Percentiles rank a stretch among this genome's conserved stretches.
Conservation (phyloP, 208 protist species). For the Trypanosoma grayi region DNA sequence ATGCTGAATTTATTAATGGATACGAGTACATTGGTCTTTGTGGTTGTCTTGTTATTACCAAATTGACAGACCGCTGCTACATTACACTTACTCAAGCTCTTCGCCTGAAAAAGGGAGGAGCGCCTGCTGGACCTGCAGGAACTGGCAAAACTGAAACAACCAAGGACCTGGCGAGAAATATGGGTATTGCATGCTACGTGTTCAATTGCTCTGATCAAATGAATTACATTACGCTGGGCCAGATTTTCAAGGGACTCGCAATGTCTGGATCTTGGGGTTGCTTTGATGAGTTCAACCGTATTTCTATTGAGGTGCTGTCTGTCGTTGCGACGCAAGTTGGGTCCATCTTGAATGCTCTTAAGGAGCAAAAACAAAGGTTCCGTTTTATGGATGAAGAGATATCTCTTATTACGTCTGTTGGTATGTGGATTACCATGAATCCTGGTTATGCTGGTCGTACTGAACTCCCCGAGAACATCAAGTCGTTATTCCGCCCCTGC, state of each 20-base stretch:
- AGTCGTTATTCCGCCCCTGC: conserved; percentile 96
- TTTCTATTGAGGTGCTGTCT: conserved; percentile 97
- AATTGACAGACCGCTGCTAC: conserved; percentile 98
- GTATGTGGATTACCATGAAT: conserved; percentile 98
- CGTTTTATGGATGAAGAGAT: conserved; percentile 96
- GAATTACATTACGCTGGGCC: conserved; percentile 97
- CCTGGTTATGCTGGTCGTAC: conserved; percentile 96
- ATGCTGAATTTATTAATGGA: conserved; percentile 96
- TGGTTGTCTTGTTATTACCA: conserved; percentile 98
- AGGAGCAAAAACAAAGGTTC: conserved; percentile 94
- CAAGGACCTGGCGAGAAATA: conserved; percentile 94
- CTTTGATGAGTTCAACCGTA: conserved; percentile 98
- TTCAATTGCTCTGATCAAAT: conserved; percentile 99
- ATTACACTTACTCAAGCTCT: conserved; percentile 97
- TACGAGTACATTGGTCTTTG: conserved; percentile 98
- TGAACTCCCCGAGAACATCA: conserved; percentile 97
- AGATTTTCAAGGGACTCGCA: conserved; percentile 97
- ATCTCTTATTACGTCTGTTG: conserved; percentile 82
- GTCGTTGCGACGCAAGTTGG: conserved; percentile 98
- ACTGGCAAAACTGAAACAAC: conserved; percentile 96
- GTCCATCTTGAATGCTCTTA: conserved; percentile 97
- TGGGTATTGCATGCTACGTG: conserved; percentile 94
- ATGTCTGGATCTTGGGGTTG: conserved; percentile 97
- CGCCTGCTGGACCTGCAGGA: conserved; percentile 91
- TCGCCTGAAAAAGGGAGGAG: conserved; percentile 89